Evolutionary conservation across 345 rosid genomes (phyloP), one percentile per base, ranked within the genome.

Genomic region (Geranium brycei): DNA sequence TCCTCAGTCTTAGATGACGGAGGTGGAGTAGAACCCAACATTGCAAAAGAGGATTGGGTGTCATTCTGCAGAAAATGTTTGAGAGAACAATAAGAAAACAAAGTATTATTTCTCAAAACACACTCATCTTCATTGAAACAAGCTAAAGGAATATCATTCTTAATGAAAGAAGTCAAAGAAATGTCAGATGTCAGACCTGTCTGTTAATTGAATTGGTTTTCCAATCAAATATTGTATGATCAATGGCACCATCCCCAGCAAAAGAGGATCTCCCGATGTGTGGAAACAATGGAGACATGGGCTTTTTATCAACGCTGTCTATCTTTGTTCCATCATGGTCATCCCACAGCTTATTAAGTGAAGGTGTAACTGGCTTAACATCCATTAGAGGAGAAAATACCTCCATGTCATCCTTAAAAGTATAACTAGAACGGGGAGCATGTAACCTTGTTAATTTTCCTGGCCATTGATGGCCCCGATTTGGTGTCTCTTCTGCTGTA

Each of bases 371-470:
- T 8, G 95, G 91, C 57, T 78, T 84, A 73, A 87, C 88, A 47
- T 86, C 96, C 62, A 82, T 79, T 60, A 87, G 81, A 59, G 99
- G 99, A 61, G 99, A 95, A 77, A 95, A 95, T 5, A 91, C 86
- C 62, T 81, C 89, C 99, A 95, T 95, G 59, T 87, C 96, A 77
- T 95, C 97, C 77, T 81, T 88, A 51, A 85, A 84, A 76, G 81
- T 86, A 72, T 79, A 80, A 19, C 73, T 77, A 23, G 85, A 68
- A 71, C 86, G 88, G 51, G 88, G 86, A 65, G 95, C 87, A 51
- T 88, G 84, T 65, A 88, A 78, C 75, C 97, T 82, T 0, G 88
- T 58, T 75, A 83, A 78, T 73, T 84, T 63, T 71, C 91, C 82
- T 4, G 85, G 85, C 85, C 91, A 67, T 19, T 90, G 72, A 78